phyloP scores from a whole-genome alignment of 345 rosid genomes.

The Gossypium ekmanianum region DNA sequence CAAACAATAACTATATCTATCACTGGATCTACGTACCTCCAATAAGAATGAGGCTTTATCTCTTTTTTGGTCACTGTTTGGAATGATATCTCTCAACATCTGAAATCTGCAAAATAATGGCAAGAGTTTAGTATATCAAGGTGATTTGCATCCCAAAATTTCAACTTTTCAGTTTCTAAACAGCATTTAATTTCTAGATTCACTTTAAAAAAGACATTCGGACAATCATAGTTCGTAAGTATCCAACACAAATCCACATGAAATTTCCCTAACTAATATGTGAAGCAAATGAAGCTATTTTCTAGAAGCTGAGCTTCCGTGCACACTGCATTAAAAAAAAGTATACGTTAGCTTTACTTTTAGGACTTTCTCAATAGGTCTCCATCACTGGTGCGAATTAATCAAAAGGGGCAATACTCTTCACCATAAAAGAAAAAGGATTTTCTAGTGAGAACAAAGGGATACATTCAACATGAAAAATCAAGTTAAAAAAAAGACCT shows the following conservation, averaged over 20 bases:
- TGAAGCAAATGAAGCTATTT: not conserved
- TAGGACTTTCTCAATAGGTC: too few species aligned
- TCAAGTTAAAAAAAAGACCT: not conserved
- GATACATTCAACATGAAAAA: not conserved
- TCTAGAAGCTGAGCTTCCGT: not conserved
- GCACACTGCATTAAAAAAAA: not conserved
- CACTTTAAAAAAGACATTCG: not conserved
- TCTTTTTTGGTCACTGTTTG: constrained; percentile 87
- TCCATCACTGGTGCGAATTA: not conserved
- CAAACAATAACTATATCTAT: not conserved
- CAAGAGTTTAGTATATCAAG: not conserved
- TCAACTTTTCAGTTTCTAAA: not conserved
- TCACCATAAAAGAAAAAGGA: not conserved
- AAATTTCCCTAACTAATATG: not conserved
- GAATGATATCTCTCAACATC: constrained; percentile 79
- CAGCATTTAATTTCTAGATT: not conserved
- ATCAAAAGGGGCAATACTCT: not conserved
- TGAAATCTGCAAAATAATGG: constrained; percentile 61
- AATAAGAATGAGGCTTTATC: constrained; percentile 51
- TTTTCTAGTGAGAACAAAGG: not conserved
- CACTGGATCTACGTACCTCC: constrained; percentile 48
- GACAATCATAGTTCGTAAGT: not conserved
- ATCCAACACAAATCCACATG: not conserved
- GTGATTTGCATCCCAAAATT: not conserved
- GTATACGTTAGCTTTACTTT: not conserved